phyloP scores from a whole-genome alignment of 2,329 filamentous ascomycete species.

The Raffaelea ambrosiae region DNA sequence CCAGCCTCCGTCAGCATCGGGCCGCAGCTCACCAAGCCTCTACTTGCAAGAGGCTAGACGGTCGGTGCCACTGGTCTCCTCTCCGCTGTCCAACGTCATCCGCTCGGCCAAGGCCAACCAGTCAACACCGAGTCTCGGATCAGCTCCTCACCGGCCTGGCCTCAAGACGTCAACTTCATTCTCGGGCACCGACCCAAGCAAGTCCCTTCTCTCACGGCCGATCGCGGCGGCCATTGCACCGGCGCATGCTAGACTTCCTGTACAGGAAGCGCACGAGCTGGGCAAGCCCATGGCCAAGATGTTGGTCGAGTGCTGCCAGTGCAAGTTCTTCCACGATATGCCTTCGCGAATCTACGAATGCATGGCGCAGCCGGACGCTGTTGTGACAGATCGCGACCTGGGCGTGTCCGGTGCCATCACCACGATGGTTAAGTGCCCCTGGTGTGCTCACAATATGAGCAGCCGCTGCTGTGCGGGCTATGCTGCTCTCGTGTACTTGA shows the following conservation, averaged over 20 bases:
- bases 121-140: conserved; percentile 1
- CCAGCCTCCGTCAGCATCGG: conserved; percentile 6
- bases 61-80: conserved; percentile 17
- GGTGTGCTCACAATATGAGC: conserved; percentile 65
- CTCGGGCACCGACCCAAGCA: not conserved
- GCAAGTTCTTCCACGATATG: conserved; percentile 58
- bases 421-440: conserved; percentile 59
- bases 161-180: conserved; percentile 2
- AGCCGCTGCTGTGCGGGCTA: conserved; percentile 61
- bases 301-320: conserved; percentile 57
- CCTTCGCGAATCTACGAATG: conserved; percentile 55
- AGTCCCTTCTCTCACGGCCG: not conserved
- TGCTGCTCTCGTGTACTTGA: conserved; percentile 57
- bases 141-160: not conserved
- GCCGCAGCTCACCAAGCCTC: conserved; percentile 17
- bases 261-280: not conserved
- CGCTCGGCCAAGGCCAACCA: conserved; percentile 7
- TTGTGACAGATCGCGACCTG: conserved; percentile 40
- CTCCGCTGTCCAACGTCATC: conserved; percentile 13
- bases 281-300: conserved; percentile 42
- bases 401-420: conserved; percentile 49
- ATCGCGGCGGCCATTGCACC: not conserved
- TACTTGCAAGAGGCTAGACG: conserved; percentile 28
- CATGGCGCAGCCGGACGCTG: conserved; percentile 50
- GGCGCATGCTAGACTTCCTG: no score